Conservation (phyloP, 345 rosid genomes). For the Bruguiera sexangula region DNA sequence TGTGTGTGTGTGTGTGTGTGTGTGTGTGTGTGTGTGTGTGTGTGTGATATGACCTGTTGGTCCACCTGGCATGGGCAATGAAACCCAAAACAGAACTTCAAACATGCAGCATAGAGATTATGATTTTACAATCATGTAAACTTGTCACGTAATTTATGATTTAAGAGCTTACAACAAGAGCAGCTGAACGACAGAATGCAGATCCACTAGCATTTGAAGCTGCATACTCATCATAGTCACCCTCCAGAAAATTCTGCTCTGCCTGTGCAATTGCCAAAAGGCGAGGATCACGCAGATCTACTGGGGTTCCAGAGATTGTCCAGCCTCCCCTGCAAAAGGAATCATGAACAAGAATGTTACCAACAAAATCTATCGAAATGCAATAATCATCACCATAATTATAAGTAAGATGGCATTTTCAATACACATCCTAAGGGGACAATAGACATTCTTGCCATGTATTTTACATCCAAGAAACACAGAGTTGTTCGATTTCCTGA, state of each 20-base stretch:
- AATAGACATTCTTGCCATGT: neutral
- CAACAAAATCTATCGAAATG: neutral
- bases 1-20: too few species aligned
- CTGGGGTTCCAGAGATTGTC: slow-evolving; percentile 80
- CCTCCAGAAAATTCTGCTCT: slow-evolving; percentile 79
- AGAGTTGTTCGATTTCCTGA: neutral
- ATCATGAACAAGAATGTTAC: slow-evolving; percentile 10
- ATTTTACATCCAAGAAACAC: neutral
- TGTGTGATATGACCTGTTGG: neutral
- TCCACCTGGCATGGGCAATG: neutral
- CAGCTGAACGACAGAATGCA: slow-evolving; percentile 88
- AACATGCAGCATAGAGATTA: neutral
- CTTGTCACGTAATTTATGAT: neutral
- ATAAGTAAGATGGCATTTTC: neutral
- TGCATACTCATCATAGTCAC: slow-evolving; percentile 80
- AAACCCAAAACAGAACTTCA: too few species aligned
- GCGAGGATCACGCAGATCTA: slow-evolving; percentile 83
- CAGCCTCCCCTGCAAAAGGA: slow-evolving; percentile 68
- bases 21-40: too few species aligned
- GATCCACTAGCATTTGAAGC: slow-evolving; percentile 77
- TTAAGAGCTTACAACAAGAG: slow-evolving; percentile 57
- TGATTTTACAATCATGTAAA: neutral
- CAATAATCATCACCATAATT: neutral
- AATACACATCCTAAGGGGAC: slow-evolving; percentile 11
- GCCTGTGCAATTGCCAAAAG: slow-evolving; percentile 87